Percentiles rank a stretch among this genome's conserved stretches.
phyloP scores from a whole-genome alignment of 495 filamentous ascomycete species.

The Neurospora tetrasperma region DNA sequence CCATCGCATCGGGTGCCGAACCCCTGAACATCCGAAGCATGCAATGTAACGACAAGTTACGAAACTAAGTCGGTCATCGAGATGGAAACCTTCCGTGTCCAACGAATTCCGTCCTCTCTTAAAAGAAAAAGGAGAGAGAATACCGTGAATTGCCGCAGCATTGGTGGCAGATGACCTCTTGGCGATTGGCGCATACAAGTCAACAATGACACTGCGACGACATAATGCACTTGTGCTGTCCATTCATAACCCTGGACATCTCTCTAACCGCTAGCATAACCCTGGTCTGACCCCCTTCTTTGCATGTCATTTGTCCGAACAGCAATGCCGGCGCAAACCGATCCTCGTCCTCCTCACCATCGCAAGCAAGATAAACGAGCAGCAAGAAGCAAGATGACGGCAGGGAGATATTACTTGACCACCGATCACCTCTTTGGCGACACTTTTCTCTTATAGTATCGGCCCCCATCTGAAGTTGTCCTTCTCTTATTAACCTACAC shows the following conservation, averaged over 20 bases:
- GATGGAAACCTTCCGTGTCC: neutral
- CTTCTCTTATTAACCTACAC: neutral
- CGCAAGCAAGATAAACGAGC: neutral
- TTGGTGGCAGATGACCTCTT: neutral
- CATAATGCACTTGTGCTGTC: neutral
- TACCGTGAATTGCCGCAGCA: neutral
- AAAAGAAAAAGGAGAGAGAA: neutral
- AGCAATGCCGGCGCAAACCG: neutral
- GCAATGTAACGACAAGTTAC: neutral
- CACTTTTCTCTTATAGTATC: neutral
- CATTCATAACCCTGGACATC: neutral
- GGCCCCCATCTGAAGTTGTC: neutral
- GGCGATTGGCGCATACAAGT: neutral
- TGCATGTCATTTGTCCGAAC: neutral
- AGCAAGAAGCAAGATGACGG: neutral
- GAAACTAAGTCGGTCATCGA: neutral
- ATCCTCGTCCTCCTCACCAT: neutral
- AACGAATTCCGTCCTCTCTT: neutral
- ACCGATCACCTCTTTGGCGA: neutral
- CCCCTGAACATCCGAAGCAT: neutral
- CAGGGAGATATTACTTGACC: neutral
- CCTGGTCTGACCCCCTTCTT: neutral
- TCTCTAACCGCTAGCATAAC: neutral
- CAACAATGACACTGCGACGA: neutral
- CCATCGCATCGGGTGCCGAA: neutral